Base-by-base conservation (phyloP, 2,329 filamentous ascomycete genomes). In the Thelonectria rubi region DNA sequence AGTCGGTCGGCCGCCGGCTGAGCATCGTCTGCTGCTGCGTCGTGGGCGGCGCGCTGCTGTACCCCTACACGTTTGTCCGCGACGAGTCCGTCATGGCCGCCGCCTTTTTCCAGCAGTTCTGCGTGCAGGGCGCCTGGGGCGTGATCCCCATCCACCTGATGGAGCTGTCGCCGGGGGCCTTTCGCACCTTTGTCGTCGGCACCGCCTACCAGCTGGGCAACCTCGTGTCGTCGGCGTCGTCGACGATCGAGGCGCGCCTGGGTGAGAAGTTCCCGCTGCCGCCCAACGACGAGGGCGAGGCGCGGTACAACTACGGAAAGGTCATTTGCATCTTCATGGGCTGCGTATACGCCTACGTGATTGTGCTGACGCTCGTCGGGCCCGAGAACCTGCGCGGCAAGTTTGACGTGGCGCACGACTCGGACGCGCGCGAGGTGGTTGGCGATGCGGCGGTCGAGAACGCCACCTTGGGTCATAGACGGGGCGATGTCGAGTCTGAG, bases 251-350 rank as follows among this genome's bases (percentile, higher is more conserved):
- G 75, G 84, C 90, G 1, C 90, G 86, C 0, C 88, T 93, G 39
- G 91, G 91, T 37, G 89, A 93, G 76, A 79, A 81, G 1, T 95
- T 92, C 74, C 91, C 91, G 0, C 82, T 96, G 3, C 81, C 88
- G 0, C 79, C 85, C 0, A 84, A 83, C 1, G 74, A 82, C 17
- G 73, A 77, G 1, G 82, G 79, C 0, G 75, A 78, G 32, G 75
- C 77, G 48, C 81, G 90, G 3, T 92, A 90, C 75, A 80, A 92
- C 61, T 96, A 96, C 68, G 92, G 92, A 40, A 89, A 89, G 69
- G 92, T 96, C 10, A 94, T 97, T 65, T 92, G 89, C 73, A 95
- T 96, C 72, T 97, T 97, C 78, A 93, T 97, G 91, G 93, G 84
- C 1, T 93, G 90, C 68, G 92, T 96, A 1, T 97, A 85, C 68